Base-by-base conservation (phyloP, 441 rosid genomes). In the Gossypium schwendimanii region DNA sequence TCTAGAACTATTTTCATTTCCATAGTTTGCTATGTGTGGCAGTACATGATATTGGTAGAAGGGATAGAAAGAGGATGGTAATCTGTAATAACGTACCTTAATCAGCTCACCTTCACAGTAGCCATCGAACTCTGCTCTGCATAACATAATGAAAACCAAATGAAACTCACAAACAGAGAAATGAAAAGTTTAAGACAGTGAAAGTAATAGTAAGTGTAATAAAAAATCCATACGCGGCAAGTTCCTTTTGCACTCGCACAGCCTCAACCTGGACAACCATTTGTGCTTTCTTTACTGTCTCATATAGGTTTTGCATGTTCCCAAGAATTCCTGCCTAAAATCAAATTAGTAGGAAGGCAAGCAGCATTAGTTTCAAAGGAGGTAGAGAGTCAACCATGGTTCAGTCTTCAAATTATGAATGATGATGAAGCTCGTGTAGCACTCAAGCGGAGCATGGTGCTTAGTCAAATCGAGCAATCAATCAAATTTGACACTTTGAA, bases 261-360 rank as follows among this genome's bases (percentile, higher is more conserved):
- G 98, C 97, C 75, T 92, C 99, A 6, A 92, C 98, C 82, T 92
- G 98, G 78, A 94, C 99, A 60, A 92, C 95, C 91, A 84, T 90
- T 81, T 94, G 96, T 49, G 99, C 97, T 77, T 94, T 94, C 81
- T 94, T 94, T 73, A 91, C 96, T 3, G 97, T 89, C 74, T 92
- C 98, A 65, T 85, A 94, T 65, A 92, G 79, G 81, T 88, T 92
- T 80, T 86, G 96, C 97, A 91, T 92, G 77, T 94, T 92, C 33
- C 97, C 97, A 49, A 89, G 88, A 54, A 92, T 87, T 72, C 97
- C 98, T 82, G 96, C 91, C 99, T 91, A 86, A 70, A 73, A 70
- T 58, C 71, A 76, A 75, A 45, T 70, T 18, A 75, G 70, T 0
- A 6, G 50, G 47, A 67, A 23, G 26, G 18, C 18, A 31, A 44